A percentile compares a stretch with the other conserved stretches of the same genome.
These are phyloP conservation scores for Moesziomyces parantarcticus DNA, from an alignment of 1,284 basidiomycete genomes.

Conservation along the genomic window DNA sequence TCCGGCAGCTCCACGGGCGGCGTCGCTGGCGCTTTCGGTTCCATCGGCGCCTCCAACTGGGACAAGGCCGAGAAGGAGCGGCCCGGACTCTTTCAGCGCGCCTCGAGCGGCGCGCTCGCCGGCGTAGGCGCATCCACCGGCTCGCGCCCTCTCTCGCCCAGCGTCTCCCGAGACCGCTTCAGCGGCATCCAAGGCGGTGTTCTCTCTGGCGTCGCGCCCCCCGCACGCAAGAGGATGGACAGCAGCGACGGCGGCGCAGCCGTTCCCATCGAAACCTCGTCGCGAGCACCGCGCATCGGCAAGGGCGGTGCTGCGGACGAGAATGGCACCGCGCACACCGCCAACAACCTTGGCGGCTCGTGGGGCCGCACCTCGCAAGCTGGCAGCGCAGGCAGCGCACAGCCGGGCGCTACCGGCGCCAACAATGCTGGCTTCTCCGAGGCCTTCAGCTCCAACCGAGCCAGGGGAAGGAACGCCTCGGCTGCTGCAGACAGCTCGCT, in stretches of 20 bases:
- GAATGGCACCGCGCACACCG: conserved; percentile 6
- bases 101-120: conserved; percentile 37
- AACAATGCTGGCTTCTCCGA: conserved; percentile 26
- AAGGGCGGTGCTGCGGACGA: conserved; percentile 22
- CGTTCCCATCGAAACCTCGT: conserved; percentile 5
- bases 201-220: conserved; percentile 54
- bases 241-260: conserved; percentile 37
- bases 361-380: conserved; percentile 30
- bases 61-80: conserved; percentile 48
- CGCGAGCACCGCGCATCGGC: conserved; percentile 17
- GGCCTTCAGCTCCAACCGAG: conserved; percentile 48
- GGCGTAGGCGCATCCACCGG: conserved; percentile 25
- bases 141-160: conserved; percentile 44
- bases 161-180: conserved; percentile 50
- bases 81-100: conserved; percentile 56
- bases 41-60: conserved; percentile 32
- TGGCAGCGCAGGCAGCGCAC: conserved; percentile 6
- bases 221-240: conserved; percentile 53
- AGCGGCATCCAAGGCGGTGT: conserved; percentile 60
- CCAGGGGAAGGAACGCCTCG: conserved; percentile 20
- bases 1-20: conserved; percentile 30
- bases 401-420: conserved; percentile 8
- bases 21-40: conserved; percentile 18
- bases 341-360: conserved; percentile 16
- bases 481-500: conserved; percentile 13